Evolutionary conservation across 2,329 filamentous ascomycete genomes (phyloP), one percentile per base, ranked within the genome.

Genomic region (Fusarium guadeloupense): DNA sequence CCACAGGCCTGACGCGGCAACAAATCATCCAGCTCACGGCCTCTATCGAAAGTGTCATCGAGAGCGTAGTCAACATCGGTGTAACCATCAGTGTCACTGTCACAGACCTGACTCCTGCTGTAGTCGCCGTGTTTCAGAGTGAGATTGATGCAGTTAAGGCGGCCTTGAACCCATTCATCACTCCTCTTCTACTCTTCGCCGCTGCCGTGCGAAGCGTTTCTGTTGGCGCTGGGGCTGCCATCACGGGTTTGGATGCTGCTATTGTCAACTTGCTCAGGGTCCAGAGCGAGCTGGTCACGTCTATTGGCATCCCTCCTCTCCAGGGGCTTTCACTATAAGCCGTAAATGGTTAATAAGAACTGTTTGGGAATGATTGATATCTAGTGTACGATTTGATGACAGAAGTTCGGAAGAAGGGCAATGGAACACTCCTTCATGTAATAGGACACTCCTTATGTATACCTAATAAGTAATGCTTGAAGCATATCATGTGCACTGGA

Each of bases 371-470:
- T 4, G 13, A 31, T 13, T n/a, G 13, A 14, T n/a, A 14, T 5
- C 7, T 13, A n/a, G 14, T 23, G 16, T 26, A 19, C 23, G 21
- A 37, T 20, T 12, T 21, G 13, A 54, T 9, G 34, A 41, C 8
- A 38, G 50, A 53, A 17, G 37, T 17, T n/a, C 21, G 20, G 23
- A 23, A 13, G 19, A 14, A 12, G 30, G 13, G n/a, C 30, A n/a
- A 38, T 12, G 12, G 31, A 17, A 54, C 46, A 37, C 39, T 59
- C 40, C 39, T 59, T 59, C 6, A 38, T 19, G n/a, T n/a, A n/a
- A n/a, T n/a, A n/a, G n/a, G n/a, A n/a, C n/a, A n/a, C n/a, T n/a
- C n/a, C n/a, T n/a, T n/a, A n/a, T n/a, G n/a, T n/a, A n/a, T n/a
- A n/a, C n/a, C n/a, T n/a, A n/a, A n/a, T n/a, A n/a, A n/a, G n/a